Base-by-base conservation (phyloP, 306 rosid genomes). In the Cucumis melo region DNA sequence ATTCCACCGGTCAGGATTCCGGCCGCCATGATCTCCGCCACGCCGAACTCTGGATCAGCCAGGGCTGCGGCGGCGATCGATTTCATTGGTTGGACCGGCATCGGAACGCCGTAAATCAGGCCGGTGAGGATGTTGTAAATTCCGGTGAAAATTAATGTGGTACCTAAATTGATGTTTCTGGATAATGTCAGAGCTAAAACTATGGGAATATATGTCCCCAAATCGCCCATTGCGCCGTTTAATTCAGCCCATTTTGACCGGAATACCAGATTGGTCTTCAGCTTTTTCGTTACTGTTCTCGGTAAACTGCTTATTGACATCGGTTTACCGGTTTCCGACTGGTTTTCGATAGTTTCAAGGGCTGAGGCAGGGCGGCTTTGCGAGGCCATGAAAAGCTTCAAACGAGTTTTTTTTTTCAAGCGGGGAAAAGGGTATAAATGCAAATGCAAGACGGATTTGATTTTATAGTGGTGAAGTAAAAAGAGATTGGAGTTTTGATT, bases 51-150 rank as follows among this genome's bases (percentile, higher is more conserved):
- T 34, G 88, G 1, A 11, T 87, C 86, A 2, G 97, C 71, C 17
- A 92, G 78, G 16, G 96, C 91, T 2, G 38, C 88, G 3, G 96
- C 93, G 1, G 88, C 93, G 36, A 92, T 90, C 63, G 96, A 78
- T 60, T 92, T 92, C 97, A 92, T 92, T 32, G 97, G 97, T 73
- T 92, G 97, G 27, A 92, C 96, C 4, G 97, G 93, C 93, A 88
- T 90, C 9, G 96, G 96, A 24, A 90, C 96, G 11, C 96, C 96
- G 15, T 90, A 92, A 10, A 92, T 77, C 63, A 88, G 86, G 3
- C 97, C 97, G 1, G 90, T 86, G 65, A 92, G n/a, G 42, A 89
- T 64, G 83, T 92, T 87, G 78, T 87, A 90, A 46, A 86, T 13
- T 15, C 97, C 96, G 0, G 92, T 88, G 88, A 90, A 92, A 21